Evolutionary conservation across 108 stramenopile genomes (phyloP), one percentile per base, ranked within the genome.

Genomic region (Cyclotella cryptica): DNA sequence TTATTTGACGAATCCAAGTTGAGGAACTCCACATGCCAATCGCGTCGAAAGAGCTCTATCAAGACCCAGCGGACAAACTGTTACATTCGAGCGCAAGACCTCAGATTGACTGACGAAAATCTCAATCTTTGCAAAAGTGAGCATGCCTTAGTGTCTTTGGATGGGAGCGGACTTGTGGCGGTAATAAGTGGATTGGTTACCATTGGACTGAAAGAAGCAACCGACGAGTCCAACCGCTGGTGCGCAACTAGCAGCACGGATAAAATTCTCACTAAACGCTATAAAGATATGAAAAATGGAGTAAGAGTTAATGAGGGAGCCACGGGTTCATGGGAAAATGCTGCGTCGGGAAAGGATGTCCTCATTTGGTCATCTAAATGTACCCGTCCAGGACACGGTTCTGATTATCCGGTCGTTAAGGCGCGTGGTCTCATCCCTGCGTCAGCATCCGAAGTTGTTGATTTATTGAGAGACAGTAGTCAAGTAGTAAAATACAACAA

Each of bases 401-500:
- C 73, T 14, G 87, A 80, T 40, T 69, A 87, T 65, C 91, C 91
- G 17, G 75, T 92, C 21, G 77, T 83, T 62, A 92, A 89, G 54
- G 84, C 86, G 19, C 73, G 91, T 26, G 88, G 85, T 3, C 29
- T 89, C 13, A 72, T 92, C 42, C 55, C 66, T 22, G 80, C 85
- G 7, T 80, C 86, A 0, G 85, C 91, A 8, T 13, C 55, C 24
- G 53, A 68, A 7, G 66, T 92, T 14, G 58, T 88, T 3, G 79
- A 89, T 28, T 80, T 87, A 27, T 57, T 92, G 80, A 43, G 71
- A 54, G 91, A 92, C 70, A 88, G 86, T 40, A 63, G 68, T 17
- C 67, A 59, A 65, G 81, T 88, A 22, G 75, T 62, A 43, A 66
- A 77, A 44, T 92, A 92, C 79, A 92, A 89, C 72, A 88, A 89